Conservation (phyloP, 163 green algal species). For the Scenedesmus sp. region DNA sequence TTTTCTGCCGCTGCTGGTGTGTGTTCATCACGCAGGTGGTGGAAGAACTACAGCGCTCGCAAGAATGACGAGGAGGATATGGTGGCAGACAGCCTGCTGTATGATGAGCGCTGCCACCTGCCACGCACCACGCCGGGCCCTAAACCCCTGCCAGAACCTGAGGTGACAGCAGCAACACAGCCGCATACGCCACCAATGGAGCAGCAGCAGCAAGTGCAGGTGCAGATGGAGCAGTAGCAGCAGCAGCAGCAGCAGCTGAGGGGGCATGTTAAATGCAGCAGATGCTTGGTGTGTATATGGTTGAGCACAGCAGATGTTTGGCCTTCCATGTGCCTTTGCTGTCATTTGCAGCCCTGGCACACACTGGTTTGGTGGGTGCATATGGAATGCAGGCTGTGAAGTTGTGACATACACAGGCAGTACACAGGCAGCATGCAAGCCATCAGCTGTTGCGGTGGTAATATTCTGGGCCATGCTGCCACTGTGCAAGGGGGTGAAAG, state of each 20-base stretch:
- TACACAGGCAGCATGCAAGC: too few relatives aligned
- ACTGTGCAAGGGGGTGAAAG: too few relatives aligned
- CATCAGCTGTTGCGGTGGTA: too few relatives aligned
- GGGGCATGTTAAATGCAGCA: neutral
- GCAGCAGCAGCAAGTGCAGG: neutral
- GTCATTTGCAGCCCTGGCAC: too few relatives aligned
- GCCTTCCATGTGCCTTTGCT: too few relatives aligned
- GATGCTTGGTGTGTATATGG: too few relatives aligned
- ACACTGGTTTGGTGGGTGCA: too few relatives aligned
- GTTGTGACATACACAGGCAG: too few relatives aligned
- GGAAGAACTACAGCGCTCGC: slow-evolving; percentile 77
- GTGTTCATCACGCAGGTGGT: slow-evolving; percentile 78
- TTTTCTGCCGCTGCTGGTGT: neutral
- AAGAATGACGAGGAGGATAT: slow-evolving; percentile 89
- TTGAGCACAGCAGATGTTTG: too few relatives aligned
- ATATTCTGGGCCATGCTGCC: too few relatives aligned
- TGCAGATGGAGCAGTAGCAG: slow-evolving; percentile 33
- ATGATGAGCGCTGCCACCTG: slow-evolving; percentile 79
- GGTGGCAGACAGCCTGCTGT: slow-evolving; percentile 80
- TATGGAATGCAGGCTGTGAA: too few relatives aligned
- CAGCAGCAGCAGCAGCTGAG: neutral
- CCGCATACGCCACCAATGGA: neutral
- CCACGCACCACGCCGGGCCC: slow-evolving; percentile 71
- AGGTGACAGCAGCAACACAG: slow-evolving; percentile 25
- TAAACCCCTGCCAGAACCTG: slow-evolving; percentile 27